A percentile compares a stretch with the other conserved stretches of the same genome.
Conservation (phyloP, 371 early-diverging fungal genomes). For the Actinomortierella ambigua region DNA sequence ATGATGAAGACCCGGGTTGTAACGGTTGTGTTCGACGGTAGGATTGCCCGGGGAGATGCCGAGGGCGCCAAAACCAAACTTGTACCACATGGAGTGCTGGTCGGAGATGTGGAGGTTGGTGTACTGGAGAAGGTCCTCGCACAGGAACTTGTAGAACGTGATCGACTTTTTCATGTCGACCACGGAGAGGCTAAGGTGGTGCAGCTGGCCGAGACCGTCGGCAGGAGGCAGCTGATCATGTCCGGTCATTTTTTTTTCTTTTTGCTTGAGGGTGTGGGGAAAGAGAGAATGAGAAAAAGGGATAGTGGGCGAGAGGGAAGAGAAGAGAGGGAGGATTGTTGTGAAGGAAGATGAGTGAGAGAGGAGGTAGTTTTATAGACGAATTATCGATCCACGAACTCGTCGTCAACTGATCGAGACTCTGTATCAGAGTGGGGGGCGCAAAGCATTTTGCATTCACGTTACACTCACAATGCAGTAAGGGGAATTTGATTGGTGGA, state of each 20-base stretch:
- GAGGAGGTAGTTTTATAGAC: too few species aligned
- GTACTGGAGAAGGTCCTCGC: conserved; percentile 7
- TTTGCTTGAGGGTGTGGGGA: too few species aligned
- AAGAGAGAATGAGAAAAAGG: background rate
- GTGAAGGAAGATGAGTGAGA: background rate
- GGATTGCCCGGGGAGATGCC: conserved; percentile 11
- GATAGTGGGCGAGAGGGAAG: background rate
- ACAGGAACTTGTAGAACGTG: conserved; percentile 16
- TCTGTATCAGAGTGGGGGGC: too few species aligned
- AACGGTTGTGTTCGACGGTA: conserved; percentile 8
- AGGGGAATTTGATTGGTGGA: too few species aligned
- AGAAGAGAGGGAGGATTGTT: background rate
- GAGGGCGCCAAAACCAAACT: conserved; percentile 9
- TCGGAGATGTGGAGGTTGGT: background rate
- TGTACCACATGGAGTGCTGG: conserved; percentile 18
- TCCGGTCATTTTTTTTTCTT: background rate
- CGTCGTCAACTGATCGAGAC: too few species aligned
- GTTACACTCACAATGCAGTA: too few species aligned
- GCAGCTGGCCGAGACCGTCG: background rate
- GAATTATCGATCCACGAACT: too few species aligned
- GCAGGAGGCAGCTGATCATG: background rate
- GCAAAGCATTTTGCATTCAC: too few species aligned
- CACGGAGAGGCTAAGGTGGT: conserved; percentile 14
- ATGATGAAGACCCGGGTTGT: conserved; percentile 17
- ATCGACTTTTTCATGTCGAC: conserved; percentile 14